phyloP scores from a whole-genome alignment of 805 yeast species.

The Metschnikowia matae region DNA sequence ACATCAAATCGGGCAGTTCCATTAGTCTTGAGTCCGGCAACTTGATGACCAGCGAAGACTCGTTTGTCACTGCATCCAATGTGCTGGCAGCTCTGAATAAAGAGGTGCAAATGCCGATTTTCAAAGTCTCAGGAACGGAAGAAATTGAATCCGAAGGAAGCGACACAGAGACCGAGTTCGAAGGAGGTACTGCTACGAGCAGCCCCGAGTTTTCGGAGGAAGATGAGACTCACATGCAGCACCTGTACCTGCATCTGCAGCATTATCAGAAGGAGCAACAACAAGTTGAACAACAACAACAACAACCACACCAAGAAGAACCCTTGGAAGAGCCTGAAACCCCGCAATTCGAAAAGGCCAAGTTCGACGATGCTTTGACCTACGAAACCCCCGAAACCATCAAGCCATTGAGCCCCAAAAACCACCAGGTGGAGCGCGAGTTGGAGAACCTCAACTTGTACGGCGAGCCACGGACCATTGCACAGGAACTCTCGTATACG shows the following conservation, averaged over 20 bases:
- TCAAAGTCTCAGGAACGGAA: constrained; percentile 3
- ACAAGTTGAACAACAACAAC: too few species aligned
- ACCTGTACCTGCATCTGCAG: too few species aligned
- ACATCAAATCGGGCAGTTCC: constrained; percentile 25
- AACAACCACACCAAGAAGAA: too few species aligned
- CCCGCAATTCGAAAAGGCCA: constrained; percentile 4
- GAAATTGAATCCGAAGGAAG: not conserved
- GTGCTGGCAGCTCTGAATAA: not conserved
- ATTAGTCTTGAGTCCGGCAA: constrained; percentile 5
- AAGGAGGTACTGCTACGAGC: not conserved
- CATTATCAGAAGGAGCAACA: too few species aligned
- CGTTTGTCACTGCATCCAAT: constrained; percentile 8
- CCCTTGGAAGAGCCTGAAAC: constrained; percentile 8
- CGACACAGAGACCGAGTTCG: constrained; percentile 8
- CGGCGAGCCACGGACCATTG: not conserved
- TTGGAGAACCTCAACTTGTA: constrained; percentile 27
- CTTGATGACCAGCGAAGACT: constrained; percentile 8
- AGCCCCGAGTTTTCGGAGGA: not conserved
- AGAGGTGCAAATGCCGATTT: constrained; percentile 5
- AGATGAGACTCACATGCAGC: not conserved
- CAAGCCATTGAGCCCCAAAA: constrained; percentile 34
- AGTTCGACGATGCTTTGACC: constrained; percentile 2
- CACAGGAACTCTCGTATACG: not conserved
- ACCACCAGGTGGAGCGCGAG: constrained; percentile 31
- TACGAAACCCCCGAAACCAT: constrained; percentile 19